Percentiles rank a stretch among this genome's conserved stretches.
phyloP scores from a whole-genome alignment of 805 yeast genomes.

The Tetrapisispora namnaoensis region DNA sequence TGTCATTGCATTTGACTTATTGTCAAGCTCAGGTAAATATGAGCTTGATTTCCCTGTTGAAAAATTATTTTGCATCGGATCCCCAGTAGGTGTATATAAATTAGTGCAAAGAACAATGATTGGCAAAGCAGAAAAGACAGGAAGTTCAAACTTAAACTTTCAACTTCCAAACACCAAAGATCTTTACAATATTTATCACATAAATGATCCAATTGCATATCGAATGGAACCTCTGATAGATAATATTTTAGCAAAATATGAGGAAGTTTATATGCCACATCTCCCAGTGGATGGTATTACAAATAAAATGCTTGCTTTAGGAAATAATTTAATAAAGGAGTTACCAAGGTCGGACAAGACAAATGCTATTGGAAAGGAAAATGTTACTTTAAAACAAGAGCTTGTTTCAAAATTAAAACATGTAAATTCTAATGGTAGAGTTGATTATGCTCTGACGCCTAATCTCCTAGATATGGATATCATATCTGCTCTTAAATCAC shows the following conservation, averaged over 20 bases:
- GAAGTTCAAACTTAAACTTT: constrained; percentile 2
- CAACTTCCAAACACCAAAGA: constrained; percentile 51
- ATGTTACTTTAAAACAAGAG: constrained; percentile 19
- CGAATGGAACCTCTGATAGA: constrained; percentile 75
- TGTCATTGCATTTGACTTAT: constrained; percentile 68
- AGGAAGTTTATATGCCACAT: constrained; percentile 22
- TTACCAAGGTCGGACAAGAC: constrained; percentile 7
- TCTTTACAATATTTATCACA: constrained; percentile 76
- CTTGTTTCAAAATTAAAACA: constrained; percentile 32
- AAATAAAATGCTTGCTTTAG: constrained; percentile 21
- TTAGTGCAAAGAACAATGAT: constrained; percentile 57
- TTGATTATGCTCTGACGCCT: constrained; percentile 73
- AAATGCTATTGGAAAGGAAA: constrained; percentile 8
- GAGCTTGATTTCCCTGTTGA: constrained; percentile 60
- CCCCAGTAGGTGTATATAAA: constrained; percentile 84
- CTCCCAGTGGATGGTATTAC: constrained; percentile 14
- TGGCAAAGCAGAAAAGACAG: constrained; percentile 29
- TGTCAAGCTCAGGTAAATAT: constrained; percentile 40
- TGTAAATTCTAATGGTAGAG: constrained; percentile 63
- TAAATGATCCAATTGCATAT: constrained; percentile 87
- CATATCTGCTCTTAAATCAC: constrained; percentile 77
- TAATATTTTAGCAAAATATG: constrained; percentile 14
- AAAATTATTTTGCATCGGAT: constrained; percentile 72
- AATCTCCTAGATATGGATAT: constrained; percentile 73
- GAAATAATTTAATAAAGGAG: constrained; percentile 16